phyloP scores from a whole-genome alignment of 1,284 basidiomycete genomes.

The Trametes sp. region DNA sequence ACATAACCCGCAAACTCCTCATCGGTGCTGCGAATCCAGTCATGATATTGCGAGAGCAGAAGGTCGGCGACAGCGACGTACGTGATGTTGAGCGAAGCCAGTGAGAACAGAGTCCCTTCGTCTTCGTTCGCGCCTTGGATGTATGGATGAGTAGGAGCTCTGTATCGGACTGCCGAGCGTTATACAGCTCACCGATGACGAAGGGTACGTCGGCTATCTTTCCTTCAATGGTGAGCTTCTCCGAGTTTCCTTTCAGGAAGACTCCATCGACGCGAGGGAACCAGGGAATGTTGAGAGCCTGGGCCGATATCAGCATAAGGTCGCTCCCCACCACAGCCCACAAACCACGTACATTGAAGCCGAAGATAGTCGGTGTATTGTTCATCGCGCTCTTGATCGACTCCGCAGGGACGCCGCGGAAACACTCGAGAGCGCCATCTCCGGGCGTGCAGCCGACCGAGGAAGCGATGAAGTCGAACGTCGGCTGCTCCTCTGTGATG shows the following conservation, averaged over 20 bases:
- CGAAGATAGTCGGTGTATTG: slow-evolving; percentile 37
- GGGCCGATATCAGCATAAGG: background rate
- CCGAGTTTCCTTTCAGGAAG: slow-evolving; percentile 41
- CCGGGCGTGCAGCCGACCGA: slow-evolving; percentile 42
- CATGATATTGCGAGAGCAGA: background rate
- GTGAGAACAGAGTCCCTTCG: slow-evolving; percentile 43
- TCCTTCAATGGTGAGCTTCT: slow-evolving; percentile 16
- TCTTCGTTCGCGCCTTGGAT: slow-evolving; percentile 43
- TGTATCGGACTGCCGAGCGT: no score
- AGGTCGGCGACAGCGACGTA: slow-evolving; percentile 7
- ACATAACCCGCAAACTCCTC: slow-evolving; percentile 26
- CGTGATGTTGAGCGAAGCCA: slow-evolving; percentile 34
- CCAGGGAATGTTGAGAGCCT: slow-evolving; percentile 39
- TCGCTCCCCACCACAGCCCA: background rate
- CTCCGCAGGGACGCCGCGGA: slow-evolving; percentile 46
- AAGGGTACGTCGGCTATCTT: slow-evolving; percentile 41
- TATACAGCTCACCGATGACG: slow-evolving; percentile 31
- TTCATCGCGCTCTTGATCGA: slow-evolving; percentile 43
- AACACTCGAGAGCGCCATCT: slow-evolving; percentile 49
- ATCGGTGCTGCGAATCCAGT: slow-evolving; percentile 19
- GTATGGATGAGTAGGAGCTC: background rate
- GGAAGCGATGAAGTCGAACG: slow-evolving; percentile 45
- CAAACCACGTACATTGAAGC: slow-evolving; percentile 5
- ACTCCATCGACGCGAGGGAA: slow-evolving; percentile 49
- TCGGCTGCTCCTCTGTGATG: slow-evolving; percentile 41